phyloP scores from a whole-genome alignment of 2,329 filamentous ascomycete genomes.

The Cercospora citrullina region DNA sequence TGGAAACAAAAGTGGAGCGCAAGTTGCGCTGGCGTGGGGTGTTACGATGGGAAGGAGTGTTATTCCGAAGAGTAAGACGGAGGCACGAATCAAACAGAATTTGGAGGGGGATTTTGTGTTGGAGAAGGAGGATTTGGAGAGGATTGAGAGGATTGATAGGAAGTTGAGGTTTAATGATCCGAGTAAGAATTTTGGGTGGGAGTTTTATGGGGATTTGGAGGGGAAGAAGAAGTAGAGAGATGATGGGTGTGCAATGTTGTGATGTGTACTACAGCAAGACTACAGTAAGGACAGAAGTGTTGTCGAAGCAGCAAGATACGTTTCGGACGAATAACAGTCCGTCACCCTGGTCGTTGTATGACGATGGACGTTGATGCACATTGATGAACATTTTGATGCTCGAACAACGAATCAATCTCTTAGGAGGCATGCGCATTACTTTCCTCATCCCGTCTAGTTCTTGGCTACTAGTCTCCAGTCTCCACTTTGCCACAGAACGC shows the following conservation, averaged over 20 bases:
- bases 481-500: neutral
- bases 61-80: slow-evolving; percentile 55
- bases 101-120: slow-evolving; percentile 58
- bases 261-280: too few species aligned
- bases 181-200: slow-evolving; percentile 55
- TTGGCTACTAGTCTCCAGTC: neutral
- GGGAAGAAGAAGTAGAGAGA: slow-evolving; percentile 47
- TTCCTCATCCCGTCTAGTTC: neutral
- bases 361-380: neutral
- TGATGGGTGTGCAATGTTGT: neutral
- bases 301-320: neutral
- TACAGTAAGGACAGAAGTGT: neutral
- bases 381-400: neutral
- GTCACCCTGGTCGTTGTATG: neutral
- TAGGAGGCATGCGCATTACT: neutral
- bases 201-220: slow-evolving; percentile 61
- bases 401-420: neutral
- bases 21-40: slow-evolving; percentile 58
- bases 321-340: neutral
- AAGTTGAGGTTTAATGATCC: slow-evolving; percentile 65
- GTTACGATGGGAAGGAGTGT: slow-evolving; percentile 54
- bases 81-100: slow-evolving; percentile 38
- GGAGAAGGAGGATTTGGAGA: slow-evolving; percentile 57
- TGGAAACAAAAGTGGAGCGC: slow-evolving; percentile 49
- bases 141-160: slow-evolving; percentile 58